Conservation (phyloP, 2,329 filamentous ascomycete genomes). For the Alternaria atra region DNA sequence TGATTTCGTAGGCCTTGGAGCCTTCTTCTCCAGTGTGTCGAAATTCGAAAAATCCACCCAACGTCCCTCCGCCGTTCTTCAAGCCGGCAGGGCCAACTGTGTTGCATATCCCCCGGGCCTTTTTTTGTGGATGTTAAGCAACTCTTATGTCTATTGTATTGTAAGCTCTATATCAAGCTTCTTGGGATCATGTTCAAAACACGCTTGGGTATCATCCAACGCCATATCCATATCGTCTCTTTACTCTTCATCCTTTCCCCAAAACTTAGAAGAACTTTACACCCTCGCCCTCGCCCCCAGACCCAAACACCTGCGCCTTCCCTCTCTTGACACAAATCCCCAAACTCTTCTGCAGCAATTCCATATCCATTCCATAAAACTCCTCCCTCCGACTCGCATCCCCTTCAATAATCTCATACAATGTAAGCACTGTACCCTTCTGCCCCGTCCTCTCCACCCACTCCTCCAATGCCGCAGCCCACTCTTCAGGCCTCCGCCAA, state of each 20-base stretch:
- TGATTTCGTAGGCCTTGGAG: background rate
- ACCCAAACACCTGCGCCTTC: conserved; percentile 92
- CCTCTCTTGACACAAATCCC: conserved; percentile 85
- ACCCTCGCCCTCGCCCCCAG: conserved; percentile 74
- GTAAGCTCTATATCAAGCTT: background rate
- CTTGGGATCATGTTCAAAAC: background rate
- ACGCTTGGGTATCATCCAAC: conserved; percentile 1
- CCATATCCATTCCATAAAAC: conserved; percentile 87
- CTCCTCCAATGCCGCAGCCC: conserved; percentile 78
- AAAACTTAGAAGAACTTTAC: conserved; percentile 82
- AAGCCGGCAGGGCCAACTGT: too few relatives aligned
- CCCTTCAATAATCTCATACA: conserved; percentile 92
- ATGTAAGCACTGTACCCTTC: conserved; percentile 85
- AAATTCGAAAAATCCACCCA: too few relatives aligned
- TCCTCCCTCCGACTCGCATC: conserved; percentile 76
- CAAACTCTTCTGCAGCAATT: conserved; percentile 80
- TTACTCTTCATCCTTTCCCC: background rate
- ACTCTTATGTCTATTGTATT: background rate
- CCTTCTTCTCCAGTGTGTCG: background rate
- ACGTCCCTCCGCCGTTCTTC: too few relatives aligned
- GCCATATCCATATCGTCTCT: background rate
- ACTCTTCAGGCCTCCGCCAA: conserved; percentile 90
- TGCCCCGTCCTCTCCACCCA: conserved; percentile 90
- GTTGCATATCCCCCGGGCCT: too few relatives aligned
- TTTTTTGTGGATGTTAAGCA: too few relatives aligned